Evolutionary conservation across 495 filamentous ascomycete genomes (phyloP).

Genomic region (Aspergillus steynii): DNA sequence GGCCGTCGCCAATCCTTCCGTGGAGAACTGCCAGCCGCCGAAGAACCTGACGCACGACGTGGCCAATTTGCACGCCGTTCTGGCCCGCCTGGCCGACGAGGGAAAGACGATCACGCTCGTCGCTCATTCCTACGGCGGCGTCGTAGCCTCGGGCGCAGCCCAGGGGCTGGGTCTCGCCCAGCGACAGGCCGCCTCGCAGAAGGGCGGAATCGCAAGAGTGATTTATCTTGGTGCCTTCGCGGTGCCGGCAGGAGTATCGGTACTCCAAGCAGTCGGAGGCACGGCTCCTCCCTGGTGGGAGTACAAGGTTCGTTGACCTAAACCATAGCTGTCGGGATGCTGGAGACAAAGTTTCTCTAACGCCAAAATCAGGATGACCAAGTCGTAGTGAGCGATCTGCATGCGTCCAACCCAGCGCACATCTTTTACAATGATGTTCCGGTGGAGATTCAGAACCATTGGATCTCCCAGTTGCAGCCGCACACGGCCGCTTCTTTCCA

Average conservation of each 20-base stretch:
- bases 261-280: neutral
- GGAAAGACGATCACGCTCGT: neutral
- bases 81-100: neutral
- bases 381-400: neutral
- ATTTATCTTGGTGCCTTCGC: neutral
- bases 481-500: neutral
- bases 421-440: neutral
- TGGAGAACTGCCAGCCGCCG: neutral
- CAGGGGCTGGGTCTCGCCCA: neutral
- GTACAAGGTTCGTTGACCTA: neutral
- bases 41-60: neutral
- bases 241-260: neutral
- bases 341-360: neutral
- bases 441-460: neutral
- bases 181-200: neutral
- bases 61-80: neutral
- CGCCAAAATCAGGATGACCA: neutral
- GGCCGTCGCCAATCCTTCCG: neutral
- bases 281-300: neutral
- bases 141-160: neutral
- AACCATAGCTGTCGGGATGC: neutral
- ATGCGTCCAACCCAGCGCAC: neutral
- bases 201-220: neutral
- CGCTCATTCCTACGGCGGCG: constrained; percentile 2
- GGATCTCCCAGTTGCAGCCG: neutral